A percentile compares a stretch with the other conserved stretches of the same genome.
These are phyloP conservation scores for Garcileccinum viscosum DNA, from an alignment of 1,284 basidiomycete species.

Conservation along the genomic window DNA sequence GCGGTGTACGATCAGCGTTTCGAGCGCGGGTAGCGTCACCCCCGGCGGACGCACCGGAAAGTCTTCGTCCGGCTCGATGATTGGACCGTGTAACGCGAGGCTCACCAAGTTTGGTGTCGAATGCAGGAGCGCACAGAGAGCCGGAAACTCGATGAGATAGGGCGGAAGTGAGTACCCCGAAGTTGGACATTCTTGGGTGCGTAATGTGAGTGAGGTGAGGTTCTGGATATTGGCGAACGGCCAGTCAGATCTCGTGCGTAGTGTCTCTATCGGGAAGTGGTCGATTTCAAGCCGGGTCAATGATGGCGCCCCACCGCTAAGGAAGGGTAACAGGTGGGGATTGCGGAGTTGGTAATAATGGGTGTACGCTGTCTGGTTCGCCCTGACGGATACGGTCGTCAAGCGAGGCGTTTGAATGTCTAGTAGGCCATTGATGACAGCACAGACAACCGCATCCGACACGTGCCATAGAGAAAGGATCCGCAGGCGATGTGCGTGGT, in stretches of 20 bases:
- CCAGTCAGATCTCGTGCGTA: too few species aligned
- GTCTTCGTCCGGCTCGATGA: constrained; percentile 24
- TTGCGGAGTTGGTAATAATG: constrained; percentile 18
- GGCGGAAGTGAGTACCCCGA: not conserved
- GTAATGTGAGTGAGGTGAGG: too few species aligned
- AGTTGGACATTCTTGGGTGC: constrained; percentile 3
- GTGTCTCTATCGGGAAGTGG: constrained; percentile 29
- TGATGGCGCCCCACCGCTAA: constrained; percentile 16
- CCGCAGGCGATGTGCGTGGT: constrained; percentile 15
- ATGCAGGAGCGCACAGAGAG: not conserved
- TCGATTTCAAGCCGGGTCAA: constrained; percentile 23
- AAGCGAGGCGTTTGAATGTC: constrained; percentile 11
- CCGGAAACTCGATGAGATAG: not conserved
- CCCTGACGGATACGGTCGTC: constrained; percentile 22
- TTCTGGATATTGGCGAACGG: too few species aligned
- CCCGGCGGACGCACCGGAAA: constrained; percentile 6
- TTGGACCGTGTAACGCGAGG: constrained; percentile 28
- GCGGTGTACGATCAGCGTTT: constrained; percentile 27
- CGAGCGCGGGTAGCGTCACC: constrained; percentile 13
- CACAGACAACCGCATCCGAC: constrained; percentile 22
- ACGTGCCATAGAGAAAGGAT: constrained; percentile 25
- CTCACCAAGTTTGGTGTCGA: constrained; percentile 7
- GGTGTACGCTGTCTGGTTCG: constrained; percentile 5
- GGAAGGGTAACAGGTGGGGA: constrained; percentile 20
- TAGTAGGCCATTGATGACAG: constrained; percentile 10